phyloP scores from a whole-genome alignment of 177 flowering plant genomes.

The Vitis hybrid region DNA sequence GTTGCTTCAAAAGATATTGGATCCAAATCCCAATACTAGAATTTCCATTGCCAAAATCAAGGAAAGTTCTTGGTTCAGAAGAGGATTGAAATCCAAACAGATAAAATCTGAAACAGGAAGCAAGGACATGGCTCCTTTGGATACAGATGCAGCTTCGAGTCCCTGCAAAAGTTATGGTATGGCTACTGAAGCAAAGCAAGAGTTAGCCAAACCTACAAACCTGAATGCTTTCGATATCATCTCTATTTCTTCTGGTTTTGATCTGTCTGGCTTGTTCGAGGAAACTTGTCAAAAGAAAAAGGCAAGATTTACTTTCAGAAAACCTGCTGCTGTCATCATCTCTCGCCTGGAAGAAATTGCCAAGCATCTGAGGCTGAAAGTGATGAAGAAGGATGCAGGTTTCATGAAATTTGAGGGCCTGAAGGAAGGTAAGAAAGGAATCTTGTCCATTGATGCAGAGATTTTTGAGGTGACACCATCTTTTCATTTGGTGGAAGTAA shows the following conservation, averaged over 20 bases:
- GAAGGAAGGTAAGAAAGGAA: slow-evolving; percentile 51
- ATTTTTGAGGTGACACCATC: slow-evolving; percentile 53
- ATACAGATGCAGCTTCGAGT: slow-evolving; percentile 7
- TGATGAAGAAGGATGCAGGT: slow-evolving; percentile 40
- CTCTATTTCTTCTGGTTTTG: slow-evolving; percentile 50
- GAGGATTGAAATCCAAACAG: slow-evolving; percentile 23
- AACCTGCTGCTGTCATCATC: slow-evolving; percentile 41
- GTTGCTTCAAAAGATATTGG: slow-evolving; percentile 47
- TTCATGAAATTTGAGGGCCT: slow-evolving; percentile 38
- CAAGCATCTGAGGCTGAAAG: slow-evolving; percentile 29
- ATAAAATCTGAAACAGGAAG: slow-evolving; percentile 11
- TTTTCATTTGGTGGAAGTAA: slow-evolving; percentile 50
- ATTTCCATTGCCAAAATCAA: slow-evolving; percentile 44
- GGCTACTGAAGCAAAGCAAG: slow-evolving; percentile 20
- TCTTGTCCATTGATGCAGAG: slow-evolving; percentile 52
- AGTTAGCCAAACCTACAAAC: slow-evolving; percentile 21
- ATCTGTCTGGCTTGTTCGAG: slow-evolving; percentile 53
- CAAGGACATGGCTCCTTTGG: slow-evolving; percentile 5
- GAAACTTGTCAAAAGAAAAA: slow-evolving; percentile 28
- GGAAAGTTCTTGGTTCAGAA: slow-evolving; percentile 56
- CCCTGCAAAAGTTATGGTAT: slow-evolving; percentile 8
- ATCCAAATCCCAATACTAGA: slow-evolving; percentile 51
- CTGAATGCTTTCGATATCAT: slow-evolving; percentile 64
- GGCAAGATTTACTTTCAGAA: slow-evolving; percentile 43
- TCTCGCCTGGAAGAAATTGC: slow-evolving; percentile 53